phyloP scores from a whole-genome alignment of 139 green algal species.

The Chlorella vulgaris region DNA sequence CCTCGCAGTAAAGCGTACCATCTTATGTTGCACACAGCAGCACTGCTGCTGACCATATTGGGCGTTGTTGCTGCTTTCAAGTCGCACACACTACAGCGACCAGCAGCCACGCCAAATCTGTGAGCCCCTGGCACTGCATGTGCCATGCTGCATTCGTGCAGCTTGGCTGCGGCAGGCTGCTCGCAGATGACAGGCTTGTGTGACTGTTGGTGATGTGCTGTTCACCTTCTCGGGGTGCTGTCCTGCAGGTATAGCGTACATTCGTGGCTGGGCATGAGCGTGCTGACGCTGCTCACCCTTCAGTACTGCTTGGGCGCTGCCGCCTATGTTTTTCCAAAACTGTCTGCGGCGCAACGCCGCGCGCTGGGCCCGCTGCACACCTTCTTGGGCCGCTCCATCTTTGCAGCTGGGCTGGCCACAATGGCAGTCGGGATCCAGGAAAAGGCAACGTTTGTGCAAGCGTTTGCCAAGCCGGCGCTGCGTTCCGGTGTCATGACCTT shows the following conservation, averaged over 20 bases:
- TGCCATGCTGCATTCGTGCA: neutral
- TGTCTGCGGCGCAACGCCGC: neutral
- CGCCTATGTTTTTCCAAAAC: slow-evolving; percentile 49
- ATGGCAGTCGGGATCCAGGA: slow-evolving; percentile 65
- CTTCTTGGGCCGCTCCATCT: slow-evolving; percentile 45
- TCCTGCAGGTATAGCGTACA: slow-evolving; percentile 50
- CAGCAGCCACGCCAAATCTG: slow-evolving; percentile 64
- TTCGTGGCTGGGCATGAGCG: slow-evolving; percentile 40
- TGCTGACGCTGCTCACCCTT: slow-evolving; percentile 31
- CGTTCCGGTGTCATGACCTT: slow-evolving; percentile 29
- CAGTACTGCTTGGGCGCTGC: slow-evolving; percentile 42
- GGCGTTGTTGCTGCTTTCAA: slow-evolving; percentile 61
- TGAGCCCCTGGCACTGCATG: slow-evolving; percentile 38
- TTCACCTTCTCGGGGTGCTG: neutral
- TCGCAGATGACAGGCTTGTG: too few species aligned
- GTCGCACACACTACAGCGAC: slow-evolving; percentile 68
- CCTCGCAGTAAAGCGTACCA: slow-evolving; percentile 64
- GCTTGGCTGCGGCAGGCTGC: too few species aligned
- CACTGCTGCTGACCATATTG: slow-evolving; percentile 34
- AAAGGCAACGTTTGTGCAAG: slow-evolving; percentile 66
- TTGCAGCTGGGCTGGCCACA: slow-evolving; percentile 42
- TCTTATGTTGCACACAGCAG: slow-evolving; percentile 46
- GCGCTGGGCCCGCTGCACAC: slow-evolving; percentile 45
- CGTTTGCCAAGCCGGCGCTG: slow-evolving; percentile 45
- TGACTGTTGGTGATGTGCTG: neutral